Base-by-base conservation (phyloP, 2,329 filamentous ascomycete genomes). In the Sporothrix pallida region DNA sequence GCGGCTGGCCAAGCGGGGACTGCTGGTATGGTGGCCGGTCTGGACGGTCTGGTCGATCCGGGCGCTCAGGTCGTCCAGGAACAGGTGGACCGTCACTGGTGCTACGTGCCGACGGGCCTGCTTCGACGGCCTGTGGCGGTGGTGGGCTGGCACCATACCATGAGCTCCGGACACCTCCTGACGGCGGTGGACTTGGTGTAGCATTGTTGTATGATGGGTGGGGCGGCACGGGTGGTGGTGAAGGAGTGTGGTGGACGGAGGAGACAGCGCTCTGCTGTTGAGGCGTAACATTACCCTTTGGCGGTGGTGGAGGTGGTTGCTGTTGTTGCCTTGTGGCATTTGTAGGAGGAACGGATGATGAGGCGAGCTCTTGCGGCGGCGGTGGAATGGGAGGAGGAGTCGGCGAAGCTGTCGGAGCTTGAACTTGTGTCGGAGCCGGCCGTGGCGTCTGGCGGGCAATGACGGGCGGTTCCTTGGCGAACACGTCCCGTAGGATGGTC, bases 391-490 rank as follows among this genome's bases (percentile, higher is more conserved):
- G 83, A 76, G 78, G 83, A 62, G 31, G 54, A 3, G 17, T 58
- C 3, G 67, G 67, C 1, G 62, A 26, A 15, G 62, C 62, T 0
- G 26, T 15, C 17, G 67, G 48, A n/a, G 81, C 81, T 5, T 63
- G 48, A 13, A 81, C 81, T 5, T 63, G 58, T 4, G 50, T 0
- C 1, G 65, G 62, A 62, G 79, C 79, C 31, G 81, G 78, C 56
- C 81, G 81, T 70, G 76, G 82, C 80, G 87, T 86, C 76, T 90
- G 90, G 77, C 90, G 91, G 48, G 94, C 90, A 75, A 96, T 90
- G 3, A 98, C 93, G 0, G 96, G 96, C 9, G 96, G 96, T 79
- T 99, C 96, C 82, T 97, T 97, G 52, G 94, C 92, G 80, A 99
- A 99, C 26, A 98, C 87, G 72, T 96, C 93, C 77, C 92, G 89